These are phyloP conservation scores for Mycena maculata DNA, from an alignment of 768 basidiomycete species.

Conservation along the genomic window DNA sequence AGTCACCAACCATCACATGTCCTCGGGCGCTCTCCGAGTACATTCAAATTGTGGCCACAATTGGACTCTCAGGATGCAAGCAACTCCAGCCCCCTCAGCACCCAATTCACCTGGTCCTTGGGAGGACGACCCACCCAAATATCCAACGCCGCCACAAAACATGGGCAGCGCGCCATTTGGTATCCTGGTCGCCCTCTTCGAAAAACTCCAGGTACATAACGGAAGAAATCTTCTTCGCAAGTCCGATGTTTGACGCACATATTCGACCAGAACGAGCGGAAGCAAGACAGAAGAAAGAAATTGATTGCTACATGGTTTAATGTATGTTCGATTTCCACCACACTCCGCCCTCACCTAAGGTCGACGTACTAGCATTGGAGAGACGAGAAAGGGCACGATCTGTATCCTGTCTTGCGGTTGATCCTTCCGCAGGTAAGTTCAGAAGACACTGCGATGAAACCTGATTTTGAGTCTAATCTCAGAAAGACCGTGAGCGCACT, in stretches of 20 bases:
- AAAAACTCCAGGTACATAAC: slow-evolving; percentile 76
- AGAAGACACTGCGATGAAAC: slow-evolving; percentile 2
- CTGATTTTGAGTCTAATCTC: not conserved
- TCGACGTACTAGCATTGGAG: slow-evolving; percentile 79
- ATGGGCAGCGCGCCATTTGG: slow-evolving; percentile 76
- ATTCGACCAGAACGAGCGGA: slow-evolving; percentile 65
- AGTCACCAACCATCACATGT: too few relatives aligned
- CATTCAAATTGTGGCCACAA: not conserved
- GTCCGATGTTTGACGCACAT: not conserved
- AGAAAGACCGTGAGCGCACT: slow-evolving; percentile 95
- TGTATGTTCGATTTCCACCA: slow-evolving; percentile 56
- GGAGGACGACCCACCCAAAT: slow-evolving; percentile 48
- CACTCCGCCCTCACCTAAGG: slow-evolving; percentile 25
- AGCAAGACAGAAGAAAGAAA: slow-evolving; percentile 78
- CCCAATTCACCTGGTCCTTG: slow-evolving; percentile 56
- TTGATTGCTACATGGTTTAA: slow-evolving; percentile 83
- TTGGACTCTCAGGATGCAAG: slow-evolving; percentile 61
- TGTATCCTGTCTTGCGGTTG: slow-evolving; percentile 91
- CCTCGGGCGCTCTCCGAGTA: too few relatives aligned
- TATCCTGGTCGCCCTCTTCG: slow-evolving; percentile 77
- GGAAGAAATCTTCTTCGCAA: slow-evolving; percentile 58
- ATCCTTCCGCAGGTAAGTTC: slow-evolving; percentile 85
- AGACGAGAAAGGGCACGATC: slow-evolving; percentile 83
- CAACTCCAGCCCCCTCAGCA: slow-evolving; percentile 75
- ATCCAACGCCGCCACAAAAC: slow-evolving; percentile 73